Conservation (phyloP, 2,329 filamentous ascomycete species). For the Mollisiaceae sp. region DNA sequence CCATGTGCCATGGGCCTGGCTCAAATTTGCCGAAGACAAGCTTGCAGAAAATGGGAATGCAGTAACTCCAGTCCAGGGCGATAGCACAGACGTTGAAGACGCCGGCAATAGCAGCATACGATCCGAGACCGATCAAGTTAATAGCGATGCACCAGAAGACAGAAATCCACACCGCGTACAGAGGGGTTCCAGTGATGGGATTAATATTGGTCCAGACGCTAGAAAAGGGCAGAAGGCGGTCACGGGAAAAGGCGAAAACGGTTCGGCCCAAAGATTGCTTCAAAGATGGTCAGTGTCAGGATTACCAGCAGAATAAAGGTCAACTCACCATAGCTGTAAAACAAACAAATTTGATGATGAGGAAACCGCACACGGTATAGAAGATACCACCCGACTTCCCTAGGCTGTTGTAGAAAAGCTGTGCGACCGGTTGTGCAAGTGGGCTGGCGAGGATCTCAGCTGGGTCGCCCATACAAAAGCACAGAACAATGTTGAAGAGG, state of each 20-base stretch:
- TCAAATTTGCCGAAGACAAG: conserved; percentile 53
- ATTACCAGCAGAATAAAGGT: conserved; percentile 51
- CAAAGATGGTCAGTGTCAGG: conserved; percentile 14
- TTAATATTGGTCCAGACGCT: conserved; percentile 60
- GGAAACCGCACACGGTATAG: conserved; percentile 60
- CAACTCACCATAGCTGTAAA: conserved; percentile 55
- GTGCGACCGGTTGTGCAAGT: conserved; percentile 58
- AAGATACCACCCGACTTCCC: conserved; percentile 58
- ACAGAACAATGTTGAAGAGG: conserved; percentile 63
- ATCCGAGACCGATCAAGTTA: conserved; percentile 63
- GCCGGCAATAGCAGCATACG: conserved; percentile 56
- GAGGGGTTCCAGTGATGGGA: conserved; percentile 60
- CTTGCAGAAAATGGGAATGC: conserved; percentile 61
- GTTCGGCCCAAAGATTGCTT: conserved; percentile 51
- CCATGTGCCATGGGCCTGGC: conserved; percentile 58
- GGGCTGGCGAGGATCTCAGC: conserved; percentile 52
- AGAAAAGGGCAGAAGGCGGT: conserved; percentile 64
- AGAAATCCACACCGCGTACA: conserved; percentile 64
- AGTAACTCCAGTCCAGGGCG: conserved; percentile 60
- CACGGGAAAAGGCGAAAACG: conserved; percentile 66
- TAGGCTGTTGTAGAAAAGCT: conserved; percentile 63
- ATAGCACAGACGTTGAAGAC: conserved; percentile 61
- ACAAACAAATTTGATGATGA: conserved; percentile 64
- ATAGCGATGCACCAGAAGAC: conserved; percentile 59
- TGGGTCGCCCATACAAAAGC: conserved; percentile 60